Percentiles rank a stretch among this genome's conserved stretches.
Evolutionary conservation across 768 basidiomycete genomes (phyloP).

Genomic region (Russula olivacea): DNA sequence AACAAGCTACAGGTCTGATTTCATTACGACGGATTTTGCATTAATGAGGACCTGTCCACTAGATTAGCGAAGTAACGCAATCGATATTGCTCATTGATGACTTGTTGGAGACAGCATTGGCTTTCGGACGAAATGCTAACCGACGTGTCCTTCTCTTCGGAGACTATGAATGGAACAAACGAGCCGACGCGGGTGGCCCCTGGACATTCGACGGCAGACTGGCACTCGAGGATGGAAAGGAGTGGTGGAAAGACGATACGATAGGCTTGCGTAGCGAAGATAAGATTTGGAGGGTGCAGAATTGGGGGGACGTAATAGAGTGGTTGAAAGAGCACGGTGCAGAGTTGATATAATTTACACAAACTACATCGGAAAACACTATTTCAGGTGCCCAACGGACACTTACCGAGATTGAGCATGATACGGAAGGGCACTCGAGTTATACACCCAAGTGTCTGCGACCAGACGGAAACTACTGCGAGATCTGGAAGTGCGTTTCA

Average conservation of each 20-base stretch:
- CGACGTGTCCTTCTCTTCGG: slow-evolving; percentile 16
- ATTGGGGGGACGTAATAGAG: slow-evolving; percentile 14
- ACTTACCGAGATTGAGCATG: not conserved
- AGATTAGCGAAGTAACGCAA: slow-evolving; percentile 10
- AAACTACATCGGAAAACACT: not conserved
- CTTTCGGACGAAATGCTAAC: slow-evolving; percentile 12
- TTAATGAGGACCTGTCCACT: not conserved
- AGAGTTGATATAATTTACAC: not conserved
- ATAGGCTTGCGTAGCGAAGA: slow-evolving; percentile 15
- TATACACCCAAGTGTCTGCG: not conserved
- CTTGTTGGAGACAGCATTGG: slow-evolving; percentile 19
- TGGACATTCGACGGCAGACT: slow-evolving; percentile 21
- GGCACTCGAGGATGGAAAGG: slow-evolving; percentile 16
- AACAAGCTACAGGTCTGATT: slow-evolving; percentile 16
- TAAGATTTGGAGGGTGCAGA: slow-evolving; percentile 14
- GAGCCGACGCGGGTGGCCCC: slow-evolving; percentile 2
- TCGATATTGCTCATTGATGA: slow-evolving; percentile 20
- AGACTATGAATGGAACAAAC: slow-evolving; percentile 24
- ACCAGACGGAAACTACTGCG: slow-evolving; percentile 27
- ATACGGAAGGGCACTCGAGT: not conserved
- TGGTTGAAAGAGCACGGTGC: not conserved
- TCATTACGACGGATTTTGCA: not conserved
- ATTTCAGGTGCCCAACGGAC: not conserved
- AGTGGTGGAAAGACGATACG: slow-evolving; percentile 22
- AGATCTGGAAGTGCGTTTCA: slow-evolving; percentile 69